Percentiles rank a stretch among this genome's conserved stretches.
Evolutionary conservation across 2,329 filamentous ascomycete species (phyloP).

Genomic region (Fusarium metavorans): DNA sequence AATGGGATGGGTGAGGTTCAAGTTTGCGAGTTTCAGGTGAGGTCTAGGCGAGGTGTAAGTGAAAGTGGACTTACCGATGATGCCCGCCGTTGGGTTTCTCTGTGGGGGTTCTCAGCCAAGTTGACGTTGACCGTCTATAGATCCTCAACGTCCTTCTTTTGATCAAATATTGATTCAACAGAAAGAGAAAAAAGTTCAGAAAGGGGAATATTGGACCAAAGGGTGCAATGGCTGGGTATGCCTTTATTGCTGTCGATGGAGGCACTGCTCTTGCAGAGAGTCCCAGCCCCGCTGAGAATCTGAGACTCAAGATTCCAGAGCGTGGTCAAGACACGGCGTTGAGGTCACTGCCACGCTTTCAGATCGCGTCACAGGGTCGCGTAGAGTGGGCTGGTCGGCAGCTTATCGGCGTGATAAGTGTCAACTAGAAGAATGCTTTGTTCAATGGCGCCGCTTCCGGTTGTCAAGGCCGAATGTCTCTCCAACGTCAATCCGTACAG

Average conservation of each 20-base stretch:
- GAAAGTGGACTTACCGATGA: conserved; percentile 27
- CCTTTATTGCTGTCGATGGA: conserved; percentile 41
- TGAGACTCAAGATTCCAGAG: conserved; percentile 46
- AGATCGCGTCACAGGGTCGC: conserved; percentile 34
- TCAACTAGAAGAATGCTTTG: conserved; percentile 35
- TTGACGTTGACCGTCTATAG: not conserved
- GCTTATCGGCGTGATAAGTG: conserved; percentile 14
- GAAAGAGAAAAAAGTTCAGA: conserved; percentile 24
- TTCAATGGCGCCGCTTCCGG: conserved; percentile 36
- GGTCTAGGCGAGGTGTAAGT: conserved; percentile 20
- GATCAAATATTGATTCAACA: conserved; percentile 33
- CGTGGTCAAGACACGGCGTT: conserved; percentile 34
- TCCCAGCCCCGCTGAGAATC: conserved; percentile 42
- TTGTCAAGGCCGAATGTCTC: conserved; percentile 1
- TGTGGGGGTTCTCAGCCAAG: conserved; percentile 12
- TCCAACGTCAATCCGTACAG: conserved; percentile 17
- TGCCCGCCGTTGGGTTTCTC: conserved; percentile 10
- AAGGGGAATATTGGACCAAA: conserved; percentile 33
- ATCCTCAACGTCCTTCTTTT: conserved; percentile 6
- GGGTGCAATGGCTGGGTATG: conserved; percentile 34
- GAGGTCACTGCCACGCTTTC: conserved; percentile 39
- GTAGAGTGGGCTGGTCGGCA: conserved; percentile 24
- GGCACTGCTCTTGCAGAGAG: conserved; percentile 22
- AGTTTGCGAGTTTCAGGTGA: conserved; percentile 18
- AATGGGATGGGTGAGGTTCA: not conserved